Conservation (phyloP, 1,284 basidiomycete genomes). For the Irpex lacteus region DNA sequence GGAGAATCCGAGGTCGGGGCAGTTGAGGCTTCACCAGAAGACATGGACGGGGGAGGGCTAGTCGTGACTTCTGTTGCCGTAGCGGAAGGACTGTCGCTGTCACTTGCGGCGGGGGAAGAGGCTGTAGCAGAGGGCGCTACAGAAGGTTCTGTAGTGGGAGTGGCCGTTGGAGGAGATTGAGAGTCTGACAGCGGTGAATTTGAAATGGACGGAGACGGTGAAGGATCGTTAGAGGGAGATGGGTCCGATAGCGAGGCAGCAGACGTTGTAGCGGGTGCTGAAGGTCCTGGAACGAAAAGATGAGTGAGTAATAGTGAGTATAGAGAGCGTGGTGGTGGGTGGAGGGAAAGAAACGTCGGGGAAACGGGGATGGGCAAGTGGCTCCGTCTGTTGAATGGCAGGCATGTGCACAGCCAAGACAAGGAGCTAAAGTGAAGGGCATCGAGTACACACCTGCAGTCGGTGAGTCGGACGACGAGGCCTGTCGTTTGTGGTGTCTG, state of each 20-base stretch:
- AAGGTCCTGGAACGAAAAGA: neutral
- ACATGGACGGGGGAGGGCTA: slow-evolving; percentile 9
- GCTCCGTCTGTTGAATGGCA: too few relatives aligned
- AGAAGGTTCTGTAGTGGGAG: slow-evolving; percentile 4
- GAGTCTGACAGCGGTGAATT: neutral
- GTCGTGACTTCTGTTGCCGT: neutral
- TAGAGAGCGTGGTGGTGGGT: neutral
- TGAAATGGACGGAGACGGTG: neutral
- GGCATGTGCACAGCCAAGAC: neutral
- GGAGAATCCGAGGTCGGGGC: slow-evolving; percentile 14
- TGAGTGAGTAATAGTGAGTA: neutral
- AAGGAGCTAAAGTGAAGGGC: neutral
- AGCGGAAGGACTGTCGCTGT: neutral
- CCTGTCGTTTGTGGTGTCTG: too few relatives aligned
- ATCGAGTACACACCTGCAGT: neutral
- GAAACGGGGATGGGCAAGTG: too few relatives aligned
- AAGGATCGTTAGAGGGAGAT: neutral
- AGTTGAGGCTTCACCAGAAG: slow-evolving; percentile 8
- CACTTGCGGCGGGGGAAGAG: neutral
- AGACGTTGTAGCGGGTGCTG: neutral
- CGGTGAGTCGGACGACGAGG: too few relatives aligned
- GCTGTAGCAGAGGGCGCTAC: too few relatives aligned
- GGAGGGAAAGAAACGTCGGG: neutral
- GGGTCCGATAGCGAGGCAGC: neutral
- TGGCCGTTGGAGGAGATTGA: neutral